Base-by-base conservation (phyloP, 2,329 filamentous ascomycete genomes). In the Colletotrichum sp. region DNA sequence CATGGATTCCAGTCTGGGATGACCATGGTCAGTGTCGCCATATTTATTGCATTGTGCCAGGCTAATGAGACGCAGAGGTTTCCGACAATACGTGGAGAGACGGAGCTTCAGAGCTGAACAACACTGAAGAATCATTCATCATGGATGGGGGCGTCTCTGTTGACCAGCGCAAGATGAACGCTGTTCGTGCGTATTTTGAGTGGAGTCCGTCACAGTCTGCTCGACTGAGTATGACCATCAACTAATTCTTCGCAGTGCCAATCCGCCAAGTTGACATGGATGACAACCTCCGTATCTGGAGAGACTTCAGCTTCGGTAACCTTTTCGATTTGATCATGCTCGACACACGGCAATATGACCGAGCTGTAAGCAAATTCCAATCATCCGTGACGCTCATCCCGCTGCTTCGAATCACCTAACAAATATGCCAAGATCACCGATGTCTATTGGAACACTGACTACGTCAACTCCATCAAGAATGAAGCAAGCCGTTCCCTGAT, bases 151-250 rank as follows among this genome's bases (percentile, higher is more conserved):
- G 87, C 16, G 88, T 95, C n/a, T 91, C 89, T 36, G 91, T 94
- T n/a, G 93, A 95, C 78, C 91, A 93, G 81, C 89, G 93, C 78
- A 95, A 95, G 86, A 92, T 94, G 87, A 94, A 95, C 69, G 93
- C 93, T 2, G 93, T 95, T 3, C 88, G 93, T 49, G 92, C 93
- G 2, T 93, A 93, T 80, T 94, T 93, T 75, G 92, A 94, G 81
- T 93, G 91, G 90, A 81, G 82, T 79, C n/a, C 15, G 63, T 26
- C 5, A 34, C 8, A 26, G 26, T 34, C 6, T 26, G 34, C 2
- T 9, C 12, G 12, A 5, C 13, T 4, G 8, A 26, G 18, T 34
- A 16, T 10, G 5, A 6, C 2, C 26, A 18, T 6, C 16, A 16
- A 24, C 55, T 77, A 15, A 77, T 67, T n/a, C 5, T 18, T 5